Evolutionary conservation across 148 eudicot genomes (phyloP).

Genomic region (Chenopodium berlandieri): DNA sequence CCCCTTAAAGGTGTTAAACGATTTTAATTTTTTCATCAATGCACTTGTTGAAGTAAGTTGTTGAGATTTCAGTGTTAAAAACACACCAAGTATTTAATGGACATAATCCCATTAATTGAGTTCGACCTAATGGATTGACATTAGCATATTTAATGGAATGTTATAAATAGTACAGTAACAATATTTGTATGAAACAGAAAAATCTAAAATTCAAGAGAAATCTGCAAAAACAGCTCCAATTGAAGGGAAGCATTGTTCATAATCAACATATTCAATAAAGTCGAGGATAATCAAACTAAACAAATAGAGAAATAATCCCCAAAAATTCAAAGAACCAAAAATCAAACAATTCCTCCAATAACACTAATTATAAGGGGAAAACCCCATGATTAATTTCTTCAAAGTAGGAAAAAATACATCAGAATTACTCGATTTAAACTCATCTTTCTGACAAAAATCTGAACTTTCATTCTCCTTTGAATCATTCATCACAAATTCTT

Average conservation of each 20-base stretch:
- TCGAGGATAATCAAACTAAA: background rate
- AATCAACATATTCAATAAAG: background rate
- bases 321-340: background rate
- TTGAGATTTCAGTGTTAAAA: too few species aligned
- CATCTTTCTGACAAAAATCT: background rate
- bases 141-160: too few species aligned
- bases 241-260: background rate
- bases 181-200: background rate
- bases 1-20: too few species aligned
- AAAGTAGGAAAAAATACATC: conserved; percentile 33
- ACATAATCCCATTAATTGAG: background rate
- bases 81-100: too few species aligned
- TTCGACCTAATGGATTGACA: background rate
- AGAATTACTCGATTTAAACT: background rate
- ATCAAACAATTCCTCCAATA: background rate
- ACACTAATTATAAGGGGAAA: conserved; percentile 1
- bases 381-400: conserved; percentile 46
- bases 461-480: background rate
- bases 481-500: conserved; percentile 44
- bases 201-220: background rate
- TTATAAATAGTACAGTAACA: too few species aligned
- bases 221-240: background rate
- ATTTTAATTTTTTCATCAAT: too few species aligned
- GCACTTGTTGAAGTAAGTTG: too few species aligned
- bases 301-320: background rate